phyloP scores from a whole-genome alignment of 768 basidiomycete genomes.

The Mycena chlorophos region DNA sequence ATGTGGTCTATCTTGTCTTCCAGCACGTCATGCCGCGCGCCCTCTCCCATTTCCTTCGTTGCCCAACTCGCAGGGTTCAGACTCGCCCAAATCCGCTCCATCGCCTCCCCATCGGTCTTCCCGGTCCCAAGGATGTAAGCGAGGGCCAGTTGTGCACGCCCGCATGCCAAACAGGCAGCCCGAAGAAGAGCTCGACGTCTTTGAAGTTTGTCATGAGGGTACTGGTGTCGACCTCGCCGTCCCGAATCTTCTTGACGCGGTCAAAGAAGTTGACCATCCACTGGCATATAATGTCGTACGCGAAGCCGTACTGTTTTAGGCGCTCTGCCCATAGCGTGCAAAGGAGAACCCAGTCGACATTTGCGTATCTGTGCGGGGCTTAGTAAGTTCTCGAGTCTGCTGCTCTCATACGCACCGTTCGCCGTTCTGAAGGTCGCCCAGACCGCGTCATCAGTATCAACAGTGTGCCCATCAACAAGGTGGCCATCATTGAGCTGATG shows the following conservation, averaged over 20 bases:
- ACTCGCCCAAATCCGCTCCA: conserved; percentile 30
- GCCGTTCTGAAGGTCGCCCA: conserved; percentile 27
- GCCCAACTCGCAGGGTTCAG: conserved; percentile 25
- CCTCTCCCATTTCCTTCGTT: conserved; percentile 33
- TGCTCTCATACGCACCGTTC: conserved; percentile 22
- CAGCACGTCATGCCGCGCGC: conserved; percentile 25
- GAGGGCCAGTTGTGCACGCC: conserved; percentile 17
- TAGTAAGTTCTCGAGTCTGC: not conserved
- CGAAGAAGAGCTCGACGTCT: not conserved
- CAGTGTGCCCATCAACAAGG: too few relatives aligned
- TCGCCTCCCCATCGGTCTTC: conserved; percentile 8
- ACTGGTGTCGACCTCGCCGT: not conserved
- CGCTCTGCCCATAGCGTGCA: conserved; percentile 3
- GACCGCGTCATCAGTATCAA: conserved; percentile 10
- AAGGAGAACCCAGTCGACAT: conserved; percentile 26
- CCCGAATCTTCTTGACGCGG: not conserved
- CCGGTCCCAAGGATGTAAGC: conserved; percentile 10
- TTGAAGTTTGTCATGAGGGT: not conserved
- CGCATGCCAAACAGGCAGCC: conserved; percentile 20
- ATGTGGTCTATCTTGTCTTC: conserved; percentile 26
- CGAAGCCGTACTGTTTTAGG: not conserved
- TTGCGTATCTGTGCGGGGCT: conserved; percentile 19
- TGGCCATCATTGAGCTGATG: too few relatives aligned
- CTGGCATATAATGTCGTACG: conserved; percentile 31
- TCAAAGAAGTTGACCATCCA: conserved; percentile 8